phyloP scores from a whole-genome alignment of 208 protist genomes.

The Wallacemonas rigidus region DNA sequence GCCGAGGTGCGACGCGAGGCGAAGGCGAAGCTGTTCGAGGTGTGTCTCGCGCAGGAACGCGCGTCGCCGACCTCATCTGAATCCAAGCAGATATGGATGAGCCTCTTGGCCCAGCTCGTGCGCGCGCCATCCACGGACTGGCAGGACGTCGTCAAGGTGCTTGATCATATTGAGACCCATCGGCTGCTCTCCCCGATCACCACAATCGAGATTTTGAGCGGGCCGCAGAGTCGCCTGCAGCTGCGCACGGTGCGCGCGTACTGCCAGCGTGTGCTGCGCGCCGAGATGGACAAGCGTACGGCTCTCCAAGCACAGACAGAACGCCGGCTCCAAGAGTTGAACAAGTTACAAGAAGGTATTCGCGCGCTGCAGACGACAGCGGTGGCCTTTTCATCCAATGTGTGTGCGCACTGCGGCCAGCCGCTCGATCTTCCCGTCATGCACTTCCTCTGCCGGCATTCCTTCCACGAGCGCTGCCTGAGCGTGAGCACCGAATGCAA shows the following conservation, averaged over 20 bases:
- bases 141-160: slow-evolving; percentile 52
- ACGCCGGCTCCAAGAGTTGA: slow-evolving; percentile 45
- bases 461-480: slow-evolving; percentile 92
- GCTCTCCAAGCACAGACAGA: slow-evolving; percentile 18
- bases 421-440: slow-evolving; percentile 93
- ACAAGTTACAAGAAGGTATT: slow-evolving; percentile 69
- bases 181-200: slow-evolving; percentile 91
- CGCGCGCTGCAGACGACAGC: slow-evolving; percentile 66
- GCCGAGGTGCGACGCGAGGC: slow-evolving; percentile 28
- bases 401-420: slow-evolving; percentile 83
- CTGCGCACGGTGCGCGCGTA: slow-evolving; percentile 90
- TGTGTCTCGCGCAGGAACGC: slow-evolving; percentile 46
- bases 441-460: slow-evolving; percentile 95
- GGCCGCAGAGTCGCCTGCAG: slow-evolving; percentile 37
- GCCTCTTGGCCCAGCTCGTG: slow-evolving; percentile 88
- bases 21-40: slow-evolving; percentile 51
- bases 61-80: slow-evolving; percentile 22
- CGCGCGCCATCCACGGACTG: slow-evolving; percentile 31
- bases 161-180: slow-evolving; percentile 82
- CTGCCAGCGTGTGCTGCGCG: slow-evolving; percentile 58
- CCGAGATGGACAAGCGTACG: slow-evolving; percentile 29
- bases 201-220: slow-evolving; percentile 90
- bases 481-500: slow-evolving; percentile 63
- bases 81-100: slow-evolving; percentile 85
- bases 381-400: slow-evolving; percentile 82